Evolutionary conservation across 129 eudicot species (phyloP), one percentile per base, ranked within the genome.

Genomic region (Glebionis coronaria): DNA sequence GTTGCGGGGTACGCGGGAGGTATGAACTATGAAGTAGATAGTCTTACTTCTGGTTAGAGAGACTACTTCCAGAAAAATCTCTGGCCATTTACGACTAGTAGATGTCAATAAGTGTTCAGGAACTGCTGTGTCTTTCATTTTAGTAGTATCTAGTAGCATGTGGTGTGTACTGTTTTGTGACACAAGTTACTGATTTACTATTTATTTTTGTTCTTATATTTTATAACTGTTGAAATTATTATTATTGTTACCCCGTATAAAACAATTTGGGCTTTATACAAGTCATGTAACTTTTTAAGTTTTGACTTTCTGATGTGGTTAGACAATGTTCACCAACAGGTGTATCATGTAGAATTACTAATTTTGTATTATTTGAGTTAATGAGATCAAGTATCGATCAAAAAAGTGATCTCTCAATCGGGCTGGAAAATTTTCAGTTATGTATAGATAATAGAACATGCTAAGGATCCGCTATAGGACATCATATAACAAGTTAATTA

Each of bases 201-300:
- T 14, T 4, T 28, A 19, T 19, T 16, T 7, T 19, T 53, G 58
- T 53, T 53, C 58, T 19, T 53, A 16, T 1, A 53, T 53, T 52
- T 18, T 3, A 14, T 53, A 11, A 53, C 12, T 16, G 12, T 18
- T 53, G 23, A 53, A 19, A 53, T 53, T 16, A 52, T 63, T 16
- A 9, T 44, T 44, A 40, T 12, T 51, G 54, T 44, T 44, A n/a
- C n/a, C n/a, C n/a, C n/a, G n/a, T n/a, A 42, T 44, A 13, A 18
- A 63, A 63, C 69, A 35, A 35, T 63, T 23, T 63, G 16, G 68
- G 4, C 31, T 63, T 63, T 18, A 6, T 35, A 44, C 5, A 2
- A 9, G 21, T 53, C 21, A 1, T 53, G 4, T 53, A 53, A n/a
- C 27, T 8, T 53, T n/a, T 18, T 35, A 35, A 9, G 27, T 53